Conservation (phyloP, 768 basidiomycete species). For the Lactarius indigo region DNA sequence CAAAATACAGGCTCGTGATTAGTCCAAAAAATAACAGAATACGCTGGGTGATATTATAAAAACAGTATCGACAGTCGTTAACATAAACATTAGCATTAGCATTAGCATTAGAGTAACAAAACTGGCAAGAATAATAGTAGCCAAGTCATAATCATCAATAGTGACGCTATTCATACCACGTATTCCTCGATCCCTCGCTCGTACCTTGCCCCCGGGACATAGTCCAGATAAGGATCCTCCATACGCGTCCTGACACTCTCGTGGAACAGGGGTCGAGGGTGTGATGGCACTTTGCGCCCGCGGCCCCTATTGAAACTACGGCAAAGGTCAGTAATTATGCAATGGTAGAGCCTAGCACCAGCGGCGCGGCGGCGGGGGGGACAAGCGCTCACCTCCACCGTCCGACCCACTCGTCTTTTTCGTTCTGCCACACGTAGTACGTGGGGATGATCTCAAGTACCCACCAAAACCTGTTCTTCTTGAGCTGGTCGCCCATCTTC, state of each 20-base stretch:
- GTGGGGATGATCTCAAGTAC: constrained; percentile 63
- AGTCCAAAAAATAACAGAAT: no score
- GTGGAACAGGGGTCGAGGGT: constrained; percentile 55
- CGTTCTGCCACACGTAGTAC: constrained; percentile 54
- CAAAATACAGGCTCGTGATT: no score
- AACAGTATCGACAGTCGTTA: no score
- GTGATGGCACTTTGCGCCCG: constrained; percentile 46
- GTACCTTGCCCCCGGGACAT: constrained; percentile 57
- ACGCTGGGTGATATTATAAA: no score
- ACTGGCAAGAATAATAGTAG: background rate
- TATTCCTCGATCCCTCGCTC: constrained; percentile 46
- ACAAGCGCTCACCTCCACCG: constrained; percentile 47
- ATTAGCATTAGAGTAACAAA: no score
- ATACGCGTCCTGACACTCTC: constrained; percentile 60
- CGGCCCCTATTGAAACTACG: constrained; percentile 52
- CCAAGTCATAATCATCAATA: background rate
- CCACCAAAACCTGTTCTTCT: constrained; percentile 54
- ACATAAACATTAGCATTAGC: no score
- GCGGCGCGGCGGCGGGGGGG: background rate
- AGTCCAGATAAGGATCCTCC: constrained; percentile 42
- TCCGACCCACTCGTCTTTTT: constrained; percentile 49
- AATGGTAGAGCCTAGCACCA: no score
- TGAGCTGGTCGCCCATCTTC: constrained; percentile 53
- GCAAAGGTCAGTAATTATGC: background rate
- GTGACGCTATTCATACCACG: constrained; percentile 32